A percentile compares a stretch with the other conserved stretches of the same genome.
Conservation (phyloP, 306 rosid genomes). For the Prunus mira region DNA sequence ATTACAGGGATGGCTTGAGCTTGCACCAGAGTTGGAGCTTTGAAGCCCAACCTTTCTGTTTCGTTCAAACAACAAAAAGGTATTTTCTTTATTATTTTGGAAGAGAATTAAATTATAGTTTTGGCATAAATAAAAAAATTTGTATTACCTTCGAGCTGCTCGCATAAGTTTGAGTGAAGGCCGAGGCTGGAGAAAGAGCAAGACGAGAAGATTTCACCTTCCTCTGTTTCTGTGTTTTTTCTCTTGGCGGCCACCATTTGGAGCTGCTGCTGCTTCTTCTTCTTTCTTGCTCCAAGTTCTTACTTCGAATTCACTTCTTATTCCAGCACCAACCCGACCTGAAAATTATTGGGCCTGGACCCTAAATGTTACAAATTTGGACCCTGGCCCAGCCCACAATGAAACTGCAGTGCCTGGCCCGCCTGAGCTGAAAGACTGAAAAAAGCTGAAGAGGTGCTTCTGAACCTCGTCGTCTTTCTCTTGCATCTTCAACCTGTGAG, state of each 20-base stretch:
- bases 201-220: conserved; percentile 54
- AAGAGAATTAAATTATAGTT: neutral
- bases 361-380: neutral
- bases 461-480: neutral
- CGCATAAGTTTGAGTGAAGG: conserved; percentile 63
- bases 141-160: conserved; percentile 64
- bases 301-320: neutral
- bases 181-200: conserved; percentile 86
- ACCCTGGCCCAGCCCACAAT: neutral
- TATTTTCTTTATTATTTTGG: neutral
- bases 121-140: neutral
- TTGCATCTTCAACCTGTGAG: neutral
- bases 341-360: neutral
- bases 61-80: neutral
- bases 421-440: conserved; percentile 4
- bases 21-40: conserved; percentile 77
- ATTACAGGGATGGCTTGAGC: conserved; percentile 83
- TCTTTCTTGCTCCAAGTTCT: neutral
- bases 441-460: neutral
- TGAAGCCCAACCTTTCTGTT: conserved; percentile 77
- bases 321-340: neutral
- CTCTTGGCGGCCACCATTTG: conserved; percentile 31
- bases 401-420: neutral
- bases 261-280: neutral
- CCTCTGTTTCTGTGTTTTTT: conserved; percentile 6